Evolutionary conservation across 2,329 filamentous ascomycete species (phyloP).

Genomic region (Arachnopeziza araneosa): DNA sequence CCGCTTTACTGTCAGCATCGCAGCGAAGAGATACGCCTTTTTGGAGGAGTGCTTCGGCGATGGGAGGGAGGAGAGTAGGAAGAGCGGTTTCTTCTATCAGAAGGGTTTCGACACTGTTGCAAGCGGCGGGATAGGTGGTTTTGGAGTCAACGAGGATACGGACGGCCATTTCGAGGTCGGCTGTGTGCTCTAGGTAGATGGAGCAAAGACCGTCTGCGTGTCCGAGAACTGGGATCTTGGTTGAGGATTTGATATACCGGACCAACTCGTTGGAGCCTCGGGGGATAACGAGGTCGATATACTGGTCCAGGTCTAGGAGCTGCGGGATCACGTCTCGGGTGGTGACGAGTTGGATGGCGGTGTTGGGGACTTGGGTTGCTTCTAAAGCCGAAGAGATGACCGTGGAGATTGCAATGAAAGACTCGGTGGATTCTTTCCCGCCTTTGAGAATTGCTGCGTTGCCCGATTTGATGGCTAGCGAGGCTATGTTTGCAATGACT

Average conservation of each 20-base stretch:
- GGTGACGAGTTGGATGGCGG: conserved; percentile 87
- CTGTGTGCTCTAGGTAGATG: conserved; percentile 77
- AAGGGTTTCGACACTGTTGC: conserved; percentile 90
- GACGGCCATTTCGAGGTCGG: conserved; percentile 64
- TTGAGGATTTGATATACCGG: conserved; percentile 78
- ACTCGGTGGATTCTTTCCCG: conserved; percentile 91
- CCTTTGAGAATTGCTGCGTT: conserved; percentile 97
- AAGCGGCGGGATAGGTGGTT: conserved; percentile 89
- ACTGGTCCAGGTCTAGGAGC: conserved; percentile 76
- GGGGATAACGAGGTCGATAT: conserved; percentile 94
- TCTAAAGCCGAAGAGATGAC: conserved; percentile 76
- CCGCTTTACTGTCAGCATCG: conserved; percentile 62
- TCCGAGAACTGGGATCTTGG: conserved; percentile 90
- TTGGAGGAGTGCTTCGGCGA: conserved; percentile 67
- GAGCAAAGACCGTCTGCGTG: conserved; percentile 93
- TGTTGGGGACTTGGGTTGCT: conserved; percentile 70
- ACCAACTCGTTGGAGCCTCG: conserved; percentile 43
- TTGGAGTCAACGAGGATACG: conserved; percentile 86
- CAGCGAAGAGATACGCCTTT: conserved; percentile 81
- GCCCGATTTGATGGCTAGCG: conserved; percentile 91
- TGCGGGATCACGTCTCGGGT: conserved; percentile 86
- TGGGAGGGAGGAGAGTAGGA: conserved; percentile 58
- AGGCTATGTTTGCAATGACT: conserved; percentile 97
- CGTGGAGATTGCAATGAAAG: conserved; percentile 85
- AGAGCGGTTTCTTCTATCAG: conserved; percentile 74